Evolutionary conservation across 2,329 filamentous ascomycete genomes (phyloP).

Genomic region (Fusarium lyarnte): DNA sequence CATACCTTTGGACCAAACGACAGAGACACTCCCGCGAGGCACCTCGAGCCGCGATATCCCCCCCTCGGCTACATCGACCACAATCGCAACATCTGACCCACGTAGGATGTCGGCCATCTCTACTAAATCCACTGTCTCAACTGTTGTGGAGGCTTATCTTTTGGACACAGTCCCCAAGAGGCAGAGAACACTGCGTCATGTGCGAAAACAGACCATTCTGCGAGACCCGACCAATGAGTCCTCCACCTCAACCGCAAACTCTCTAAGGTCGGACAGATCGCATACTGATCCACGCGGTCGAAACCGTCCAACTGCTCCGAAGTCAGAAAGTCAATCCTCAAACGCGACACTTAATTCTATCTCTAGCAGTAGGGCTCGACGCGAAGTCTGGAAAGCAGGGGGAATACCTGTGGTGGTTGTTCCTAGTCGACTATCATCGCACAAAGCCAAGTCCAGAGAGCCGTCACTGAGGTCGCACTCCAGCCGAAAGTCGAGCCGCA

Average conservation of each 20-base stretch:
- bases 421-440: conserved; percentile 66
- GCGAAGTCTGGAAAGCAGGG: conserved; percentile 67
- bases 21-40: conserved; percentile 38
- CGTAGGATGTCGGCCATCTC: conserved; percentile 65
- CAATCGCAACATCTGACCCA: conserved; percentile 54
- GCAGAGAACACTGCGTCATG: conserved; percentile 67
- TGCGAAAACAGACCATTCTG: conserved; percentile 64
- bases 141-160: conserved; percentile 66
- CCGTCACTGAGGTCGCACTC: conserved; percentile 70
- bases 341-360: conserved; percentile 60
- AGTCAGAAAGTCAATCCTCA: conserved; percentile 61
- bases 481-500: conserved; percentile 64
- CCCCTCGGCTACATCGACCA: conserved; percentile 48
- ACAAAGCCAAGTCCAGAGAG: conserved; percentile 60
- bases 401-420: conserved; percentile 71
- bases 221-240: conserved; percentile 53
- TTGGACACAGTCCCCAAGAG: conserved; percentile 59
- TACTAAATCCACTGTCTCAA: conserved; percentile 63
- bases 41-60: conserved; percentile 40
- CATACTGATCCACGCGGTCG: conserved; percentile 44
- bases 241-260: conserved; percentile 16
- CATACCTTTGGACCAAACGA: conserved; percentile 56
- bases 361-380: conserved; percentile 64
- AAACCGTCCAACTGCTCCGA: conserved; percentile 43
- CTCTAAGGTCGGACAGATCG: conserved; percentile 22